Conservation (phyloP, 345 rosid species). For the Camelina sativa region DNA sequence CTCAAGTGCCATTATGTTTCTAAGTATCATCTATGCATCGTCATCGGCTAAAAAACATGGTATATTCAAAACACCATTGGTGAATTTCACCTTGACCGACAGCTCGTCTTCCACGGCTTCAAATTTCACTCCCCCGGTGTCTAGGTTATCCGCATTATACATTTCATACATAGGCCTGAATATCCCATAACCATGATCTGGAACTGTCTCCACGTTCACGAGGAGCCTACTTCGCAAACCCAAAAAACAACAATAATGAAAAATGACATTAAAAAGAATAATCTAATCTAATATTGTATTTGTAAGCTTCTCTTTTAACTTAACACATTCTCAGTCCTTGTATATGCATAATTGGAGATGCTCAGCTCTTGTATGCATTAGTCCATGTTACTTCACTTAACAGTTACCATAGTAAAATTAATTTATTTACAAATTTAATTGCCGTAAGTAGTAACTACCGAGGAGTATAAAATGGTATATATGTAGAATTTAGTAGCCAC, state of each 20-base stretch:
- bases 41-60: background rate
- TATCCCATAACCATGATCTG: accelerated
- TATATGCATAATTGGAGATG: no score
- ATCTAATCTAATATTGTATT: background rate
- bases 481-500: background rate
- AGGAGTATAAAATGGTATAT: conserved; percentile 15
- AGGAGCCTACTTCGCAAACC: background rate
- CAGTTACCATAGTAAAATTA: background rate
- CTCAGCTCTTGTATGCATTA: conserved; percentile 19
- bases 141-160: background rate
- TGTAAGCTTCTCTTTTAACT: conserved; percentile 34
- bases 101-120: background rate
- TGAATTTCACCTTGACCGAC: background rate
- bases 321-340: conserved; percentile 31
- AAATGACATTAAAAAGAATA: background rate
- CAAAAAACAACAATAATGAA: background rate
- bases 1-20: conserved; percentile 18
- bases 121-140: background rate
- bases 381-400: conserved; percentile 3
- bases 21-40: background rate
- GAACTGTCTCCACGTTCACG: background rate
- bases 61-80: background rate
- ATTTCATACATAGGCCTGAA: background rate
- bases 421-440: background rate
- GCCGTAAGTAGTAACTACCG: conserved; percentile 10